These are phyloP conservation scores for Scedosporium apiospermum DNA, from an alignment of 2,329 filamentous ascomycete species.

Conservation along the genomic window DNA sequence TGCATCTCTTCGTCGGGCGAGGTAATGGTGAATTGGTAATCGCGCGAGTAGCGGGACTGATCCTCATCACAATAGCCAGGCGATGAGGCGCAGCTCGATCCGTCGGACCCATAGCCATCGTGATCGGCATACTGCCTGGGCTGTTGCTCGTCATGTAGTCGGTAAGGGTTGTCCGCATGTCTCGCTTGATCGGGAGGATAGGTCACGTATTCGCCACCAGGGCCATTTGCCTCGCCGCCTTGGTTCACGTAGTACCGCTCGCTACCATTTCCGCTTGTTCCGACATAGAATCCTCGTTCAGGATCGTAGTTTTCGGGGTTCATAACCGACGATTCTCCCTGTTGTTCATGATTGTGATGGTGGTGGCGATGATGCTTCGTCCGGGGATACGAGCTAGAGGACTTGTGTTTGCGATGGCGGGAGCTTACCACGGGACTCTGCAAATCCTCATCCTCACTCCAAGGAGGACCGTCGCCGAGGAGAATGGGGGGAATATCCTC, in stretches of 20 bases:
- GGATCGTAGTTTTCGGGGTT: slow-evolving; percentile 42
- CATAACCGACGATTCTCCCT: slow-evolving; percentile 31
- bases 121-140: slow-evolving; percentile 35
- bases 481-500: slow-evolving; percentile 68
- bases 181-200: slow-evolving; percentile 59
- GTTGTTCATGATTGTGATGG: slow-evolving; percentile 14
- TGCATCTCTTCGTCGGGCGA: slow-evolving; percentile 97
- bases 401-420: slow-evolving; percentile 79
- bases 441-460: slow-evolving; percentile 91
- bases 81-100: slow-evolving; percentile 49
- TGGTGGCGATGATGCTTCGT: slow-evolving; percentile 19
- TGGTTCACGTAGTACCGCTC: slow-evolving; percentile 68
- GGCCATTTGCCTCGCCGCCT: slow-evolving; percentile 60
- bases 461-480: slow-evolving; percentile 82
- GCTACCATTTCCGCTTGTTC: slow-evolving; percentile 59
- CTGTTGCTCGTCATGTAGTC: slow-evolving; percentile 31
- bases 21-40: slow-evolving; percentile 92
- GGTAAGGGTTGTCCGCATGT: slow-evolving; percentile 34
- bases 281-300: slow-evolving; percentile 58
- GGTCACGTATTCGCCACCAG: slow-evolving; percentile 71
- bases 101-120: slow-evolving; percentile 41
- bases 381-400: slow-evolving; percentile 38
- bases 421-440: slow-evolving; percentile 84
- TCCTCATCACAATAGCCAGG: slow-evolving; percentile 51
- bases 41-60: slow-evolving; percentile 73